These are phyloP conservation scores for Mikania micrantha DNA, from an alignment of 129 eudicot species.

Conservation along the genomic window DNA sequence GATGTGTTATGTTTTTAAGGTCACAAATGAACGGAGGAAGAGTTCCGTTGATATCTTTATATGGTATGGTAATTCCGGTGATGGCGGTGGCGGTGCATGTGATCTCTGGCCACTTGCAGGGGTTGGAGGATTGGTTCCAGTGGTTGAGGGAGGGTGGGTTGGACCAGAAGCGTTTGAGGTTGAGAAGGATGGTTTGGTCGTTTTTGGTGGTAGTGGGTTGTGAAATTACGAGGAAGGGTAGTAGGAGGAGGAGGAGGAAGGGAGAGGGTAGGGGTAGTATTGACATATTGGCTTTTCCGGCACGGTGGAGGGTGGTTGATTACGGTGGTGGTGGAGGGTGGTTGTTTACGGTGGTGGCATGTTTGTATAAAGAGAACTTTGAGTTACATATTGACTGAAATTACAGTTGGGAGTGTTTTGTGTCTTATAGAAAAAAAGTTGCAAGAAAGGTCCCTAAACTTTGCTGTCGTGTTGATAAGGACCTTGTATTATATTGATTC, in stretches of 20 bases:
- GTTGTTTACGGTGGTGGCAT: too few relatives aligned
- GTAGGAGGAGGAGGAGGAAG: constrained; percentile 27
- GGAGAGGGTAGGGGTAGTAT: constrained; percentile 18
- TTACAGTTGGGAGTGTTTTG: not conserved
- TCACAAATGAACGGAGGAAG: constrained; percentile 59
- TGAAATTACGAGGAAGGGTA: constrained; percentile 39
- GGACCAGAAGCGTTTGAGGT: constrained; percentile 47
- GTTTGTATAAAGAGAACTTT: too few relatives aligned
- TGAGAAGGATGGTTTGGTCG: constrained; percentile 47
- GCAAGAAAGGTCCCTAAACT: not conserved
- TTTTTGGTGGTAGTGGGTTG: constrained; percentile 27
- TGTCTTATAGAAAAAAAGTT: not conserved
- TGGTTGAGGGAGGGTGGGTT: constrained; percentile 41
- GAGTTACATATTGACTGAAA: not conserved
- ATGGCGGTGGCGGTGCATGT: constrained; percentile 33
- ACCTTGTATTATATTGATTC: too few relatives aligned
- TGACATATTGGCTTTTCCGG: constrained; percentile 3
- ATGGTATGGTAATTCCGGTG: constrained; percentile 26
- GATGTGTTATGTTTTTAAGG: constrained; percentile 48
- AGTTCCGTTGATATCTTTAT: constrained; percentile 21
- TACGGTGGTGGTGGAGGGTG: constrained; percentile 8
- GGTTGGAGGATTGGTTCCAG: constrained; percentile 51
- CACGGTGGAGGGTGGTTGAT: constrained; percentile 9
- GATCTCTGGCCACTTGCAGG: constrained; percentile 72
- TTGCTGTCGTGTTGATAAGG: not conserved